Base-by-base conservation (phyloP, 495 filamentous ascomycete genomes). In the Parathielavia hyrcaniae region DNA sequence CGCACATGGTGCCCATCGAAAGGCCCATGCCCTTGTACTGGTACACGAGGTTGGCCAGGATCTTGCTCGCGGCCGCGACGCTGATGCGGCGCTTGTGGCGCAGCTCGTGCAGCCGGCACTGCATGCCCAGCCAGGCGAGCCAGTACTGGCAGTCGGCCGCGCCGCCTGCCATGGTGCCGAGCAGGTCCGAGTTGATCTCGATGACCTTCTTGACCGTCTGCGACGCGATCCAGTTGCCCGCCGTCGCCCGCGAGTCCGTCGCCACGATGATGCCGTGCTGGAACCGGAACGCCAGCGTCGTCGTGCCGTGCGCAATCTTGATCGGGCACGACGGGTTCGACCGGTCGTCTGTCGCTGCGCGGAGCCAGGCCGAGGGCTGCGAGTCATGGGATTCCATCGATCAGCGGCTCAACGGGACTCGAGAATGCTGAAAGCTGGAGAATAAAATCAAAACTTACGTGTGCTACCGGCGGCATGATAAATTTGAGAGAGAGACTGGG, bases 161-260 rank as follows among this genome's bases (percentile, higher is more conserved):
- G 76, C 95, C 95, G 70, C 93, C 93, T 59, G 93, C 93, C 93
- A 98, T 97, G 59, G 93, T 98, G 45, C 95, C 93, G 64, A 98
- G 74, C 73, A 97, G 82, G 75, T 87, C 80, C 76, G 83, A 83
- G 83, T 85, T 95, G 78, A 90, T 95, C 81, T 85, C 89, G 64
- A 98, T 97, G 51, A 98, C 92, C 78, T 98, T 98, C 86, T 97
- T 98, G 57, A 98, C 93, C 53, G 93, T 98, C 80, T 98, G 93
- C 74, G 86, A 91, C 53, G 93, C 95, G 75, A 98, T 98, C 93
- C 93, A 98, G 80, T 90, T 91, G 63, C 93, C 93, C 32, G 92
- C 91, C 55, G 92, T 92, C 39, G 93, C 93, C 75, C 93, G 82
- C 30, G 93, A 98, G 77, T 98, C 93, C 20, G 93, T 98, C 22